A percentile compares a stretch with the other conserved stretches of the same genome.
Evolutionary conservation across 2,329 filamentous ascomycete genomes (phyloP).

Genomic region (Raffaelea arxii): DNA sequence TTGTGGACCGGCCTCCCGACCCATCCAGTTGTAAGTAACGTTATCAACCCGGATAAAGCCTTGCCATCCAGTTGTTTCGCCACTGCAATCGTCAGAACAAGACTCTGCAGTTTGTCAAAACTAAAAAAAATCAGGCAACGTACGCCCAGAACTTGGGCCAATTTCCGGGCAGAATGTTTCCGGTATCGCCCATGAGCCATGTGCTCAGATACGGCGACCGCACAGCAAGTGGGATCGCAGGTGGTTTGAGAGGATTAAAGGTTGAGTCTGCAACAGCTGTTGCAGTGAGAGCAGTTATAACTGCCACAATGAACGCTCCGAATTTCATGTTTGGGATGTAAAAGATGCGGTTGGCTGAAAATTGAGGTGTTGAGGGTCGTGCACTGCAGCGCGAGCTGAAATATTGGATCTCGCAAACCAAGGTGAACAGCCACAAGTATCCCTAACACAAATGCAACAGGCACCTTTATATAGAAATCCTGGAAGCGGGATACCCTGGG

Average conservation of each 20-base stretch:
- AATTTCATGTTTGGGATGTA: no score
- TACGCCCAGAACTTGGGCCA: conserved; percentile 64
- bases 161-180: conserved; percentile 56
- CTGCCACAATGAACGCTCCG: no score
- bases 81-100: conserved; percentile 23
- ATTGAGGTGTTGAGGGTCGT: no score
- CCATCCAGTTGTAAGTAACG: conserved; percentile 57
- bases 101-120: neutral
- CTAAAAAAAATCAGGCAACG: conserved; percentile 17
- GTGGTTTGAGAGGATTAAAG: conserved; percentile 21
- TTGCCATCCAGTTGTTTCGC: conserved; percentile 52
- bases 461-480: no score
- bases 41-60: conserved; percentile 62
- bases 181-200: conserved; percentile 55
- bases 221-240: conserved; percentile 53
- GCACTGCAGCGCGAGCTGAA: no score
- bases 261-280: conserved; percentile 10
- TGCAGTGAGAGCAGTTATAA: no score
- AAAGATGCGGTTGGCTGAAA: no score
- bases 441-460: no score
- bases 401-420: no score
- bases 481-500: no score
- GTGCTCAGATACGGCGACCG: conserved; percentile 65
- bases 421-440: no score
- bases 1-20: conserved; percentile 36